Percentiles rank a stretch among this genome's conserved stretches.
These are phyloP conservation scores for Coniochaeta hoffmannii DNA, from an alignment of 2,329 filamentous ascomycete species.

Conservation along the genomic window DNA sequence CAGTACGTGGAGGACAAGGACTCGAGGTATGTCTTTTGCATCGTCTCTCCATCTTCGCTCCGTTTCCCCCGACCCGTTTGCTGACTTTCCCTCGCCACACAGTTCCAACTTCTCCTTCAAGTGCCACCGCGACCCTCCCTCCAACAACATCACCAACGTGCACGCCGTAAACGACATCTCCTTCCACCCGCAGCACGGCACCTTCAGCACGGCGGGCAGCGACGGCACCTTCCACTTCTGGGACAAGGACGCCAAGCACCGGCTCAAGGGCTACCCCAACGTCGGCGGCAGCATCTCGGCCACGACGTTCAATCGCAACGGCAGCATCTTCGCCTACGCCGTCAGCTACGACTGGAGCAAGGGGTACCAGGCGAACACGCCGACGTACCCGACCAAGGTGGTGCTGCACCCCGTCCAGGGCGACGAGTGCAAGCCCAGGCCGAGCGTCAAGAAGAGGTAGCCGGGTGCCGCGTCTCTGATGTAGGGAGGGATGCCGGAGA, in stretches of 20 bases:
- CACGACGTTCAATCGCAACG: conserved; percentile 84
- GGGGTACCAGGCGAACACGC: conserved; percentile 79
- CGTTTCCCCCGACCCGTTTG: background rate
- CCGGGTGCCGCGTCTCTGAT: background rate
- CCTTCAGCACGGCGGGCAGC: conserved; percentile 93
- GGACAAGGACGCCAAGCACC: conserved; percentile 88
- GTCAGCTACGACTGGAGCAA: conserved; percentile 98
- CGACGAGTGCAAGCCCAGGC: conserved; percentile 57
- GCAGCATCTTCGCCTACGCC: conserved; percentile 79
- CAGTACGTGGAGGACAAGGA: conserved; percentile 99
- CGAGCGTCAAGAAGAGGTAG: conserved; percentile 52
- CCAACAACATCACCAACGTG: conserved; percentile 75
- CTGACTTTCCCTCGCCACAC: background rate
- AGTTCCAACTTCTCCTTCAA: conserved; percentile 98
- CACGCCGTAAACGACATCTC: conserved; percentile 96
- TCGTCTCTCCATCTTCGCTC: background rate
- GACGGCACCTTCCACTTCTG: conserved; percentile 97
- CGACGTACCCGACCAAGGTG: conserved; percentile 68
- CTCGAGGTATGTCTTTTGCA: conserved; percentile 43
- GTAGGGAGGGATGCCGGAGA: background rate
- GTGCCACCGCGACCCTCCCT: conserved; percentile 80
- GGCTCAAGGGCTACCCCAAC: conserved; percentile 79
- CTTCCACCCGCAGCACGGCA: conserved; percentile 93
- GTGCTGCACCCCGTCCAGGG: conserved; percentile 71
- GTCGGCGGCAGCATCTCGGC: conserved; percentile 82